Base-by-base conservation (phyloP, 2,329 filamentous ascomycete genomes). In the Phaeoacremonium minimum region DNA sequence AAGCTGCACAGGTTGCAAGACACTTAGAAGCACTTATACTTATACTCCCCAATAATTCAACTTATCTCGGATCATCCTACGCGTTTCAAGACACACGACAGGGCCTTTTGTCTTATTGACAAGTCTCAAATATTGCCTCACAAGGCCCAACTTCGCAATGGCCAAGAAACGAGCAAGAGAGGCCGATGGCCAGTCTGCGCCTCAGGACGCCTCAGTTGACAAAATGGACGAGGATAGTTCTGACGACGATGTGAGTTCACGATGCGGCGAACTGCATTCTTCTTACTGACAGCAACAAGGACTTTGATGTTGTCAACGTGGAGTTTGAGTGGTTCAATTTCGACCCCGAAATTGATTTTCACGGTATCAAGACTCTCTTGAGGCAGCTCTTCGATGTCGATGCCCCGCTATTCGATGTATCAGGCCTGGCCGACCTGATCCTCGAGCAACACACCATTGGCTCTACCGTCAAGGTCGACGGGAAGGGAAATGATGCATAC, bases 321-420 rank as follows among this genome's bases (percentile, higher is more conserved):
- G 91, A 97, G 47, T 98, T 98, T 54, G 93, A 98, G 68, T 97
- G 89, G 86, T 98, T 97, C 69, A 94, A 96, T 64, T 95, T 91
- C 44, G 84, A 93, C 51, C 74, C 86, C 3, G 80, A 85, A 7
- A 75, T 95, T 51, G 93, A 98, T 63, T 97, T 97, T 63, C 91
- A 97, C 64, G 93, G 93, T 40, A 77, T 94, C 50, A 96, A 96
- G 62, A 84, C 80, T 8, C 79, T 98, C 7, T 65, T 96, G 41
- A 85, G 91, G 42, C 93, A 98, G 62, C 79, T 98, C 29, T 83
- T 98, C 60, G 93, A 97, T 60, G 79, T 86, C 36, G 93, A 98
- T 64, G 76, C 85, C 32, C 75, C 83, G 42, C 72, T 94, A 18
- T 88, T 96, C 67, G 85, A 97, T 61, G 76, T 96, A 48, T 95